Conservation (phyloP, 2,329 filamentous ascomycete species). For the Colletotrichum sp. region DNA sequence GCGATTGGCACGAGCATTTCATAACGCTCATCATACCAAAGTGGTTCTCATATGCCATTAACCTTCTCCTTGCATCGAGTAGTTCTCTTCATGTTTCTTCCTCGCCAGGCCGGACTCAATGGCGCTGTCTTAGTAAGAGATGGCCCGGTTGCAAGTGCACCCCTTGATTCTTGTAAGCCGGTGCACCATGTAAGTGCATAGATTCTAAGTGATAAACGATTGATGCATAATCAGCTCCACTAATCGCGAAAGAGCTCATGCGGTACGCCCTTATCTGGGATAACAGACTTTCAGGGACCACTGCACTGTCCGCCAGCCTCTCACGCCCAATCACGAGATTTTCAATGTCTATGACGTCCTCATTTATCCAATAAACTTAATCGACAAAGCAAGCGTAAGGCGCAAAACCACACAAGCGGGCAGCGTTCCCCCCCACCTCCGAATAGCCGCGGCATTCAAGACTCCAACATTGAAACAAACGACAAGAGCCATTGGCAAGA, state of each 20-base stretch:
- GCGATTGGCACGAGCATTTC: not conserved
- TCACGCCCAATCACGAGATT: not conserved
- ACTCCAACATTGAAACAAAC: not conserved
- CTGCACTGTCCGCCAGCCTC: not conserved
- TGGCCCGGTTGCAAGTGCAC: not conserved
- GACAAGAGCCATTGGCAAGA: not conserved
- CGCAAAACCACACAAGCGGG: not conserved
- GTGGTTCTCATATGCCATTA: not conserved
- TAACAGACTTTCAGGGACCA: not conserved
- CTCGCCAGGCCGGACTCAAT: not conserved
- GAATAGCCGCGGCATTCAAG: not conserved
- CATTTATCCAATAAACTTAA: not conserved
- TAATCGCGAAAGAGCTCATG: not conserved
- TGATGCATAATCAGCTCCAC: not conserved
- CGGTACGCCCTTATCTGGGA: not conserved
- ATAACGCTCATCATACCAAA: not conserved
- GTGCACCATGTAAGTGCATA: not conserved
- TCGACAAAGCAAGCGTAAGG: not conserved
- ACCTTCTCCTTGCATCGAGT: not conserved
- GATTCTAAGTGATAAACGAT: fast-evolving
- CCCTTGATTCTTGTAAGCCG: not conserved
- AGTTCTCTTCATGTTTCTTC: not conserved
- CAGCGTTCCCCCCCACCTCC: not conserved
- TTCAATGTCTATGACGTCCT: not conserved
- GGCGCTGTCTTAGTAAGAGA: not conserved